A percentile compares a stretch with the other conserved stretches of the same genome.
Evolutionary conservation across 371 early-diverging fungal genomes (phyloP).

Genomic region (Conidiobolus incongruus): DNA sequence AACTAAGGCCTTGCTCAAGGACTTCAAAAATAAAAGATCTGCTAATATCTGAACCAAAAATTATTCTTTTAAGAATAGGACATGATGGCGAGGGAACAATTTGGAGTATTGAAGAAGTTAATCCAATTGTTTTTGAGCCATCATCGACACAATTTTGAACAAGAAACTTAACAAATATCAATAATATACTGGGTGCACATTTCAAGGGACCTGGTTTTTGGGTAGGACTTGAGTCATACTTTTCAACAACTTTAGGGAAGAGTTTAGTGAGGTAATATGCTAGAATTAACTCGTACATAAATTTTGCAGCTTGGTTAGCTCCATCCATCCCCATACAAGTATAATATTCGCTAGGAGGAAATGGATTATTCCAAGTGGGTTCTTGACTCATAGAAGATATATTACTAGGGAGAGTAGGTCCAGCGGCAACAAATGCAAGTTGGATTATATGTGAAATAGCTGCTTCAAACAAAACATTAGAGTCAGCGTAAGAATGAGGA

Average conservation of each 20-base stretch:
- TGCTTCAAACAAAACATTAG: slow-evolving; percentile 26
- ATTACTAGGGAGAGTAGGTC: slow-evolving; percentile 32
- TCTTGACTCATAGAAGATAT: slow-evolving; percentile 22
- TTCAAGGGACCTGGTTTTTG: slow-evolving; percentile 26
- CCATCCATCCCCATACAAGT: slow-evolving; percentile 41
- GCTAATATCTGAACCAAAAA: slow-evolving; percentile 33
- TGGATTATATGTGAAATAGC: slow-evolving; percentile 30
- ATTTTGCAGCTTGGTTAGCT: slow-evolving; percentile 35
- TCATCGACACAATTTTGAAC: slow-evolving; percentile 32
- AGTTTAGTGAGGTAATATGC: slow-evolving; percentile 39
- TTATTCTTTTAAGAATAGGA: slow-evolving; percentile 37
- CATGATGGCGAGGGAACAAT: slow-evolving; percentile 30
- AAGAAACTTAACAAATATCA: slow-evolving; percentile 35
- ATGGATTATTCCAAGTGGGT: slow-evolving; percentile 28
- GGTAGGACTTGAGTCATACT: neutral
- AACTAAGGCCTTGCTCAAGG: slow-evolving; percentile 33
- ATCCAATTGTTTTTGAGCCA: slow-evolving; percentile 15
- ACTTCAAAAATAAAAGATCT: slow-evolving; percentile 57
- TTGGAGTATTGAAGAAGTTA: slow-evolving; percentile 7
- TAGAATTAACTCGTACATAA: slow-evolving; percentile 39
- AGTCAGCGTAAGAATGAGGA: slow-evolving; percentile 27
- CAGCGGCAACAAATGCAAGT: slow-evolving; percentile 37
- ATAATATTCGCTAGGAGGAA: slow-evolving; percentile 11
- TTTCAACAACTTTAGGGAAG: slow-evolving; percentile 25
- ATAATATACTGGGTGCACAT: slow-evolving; percentile 51